phyloP scores from a whole-genome alignment of 2,329 filamentous ascomycete genomes.

The Lachnellula suecica region DNA sequence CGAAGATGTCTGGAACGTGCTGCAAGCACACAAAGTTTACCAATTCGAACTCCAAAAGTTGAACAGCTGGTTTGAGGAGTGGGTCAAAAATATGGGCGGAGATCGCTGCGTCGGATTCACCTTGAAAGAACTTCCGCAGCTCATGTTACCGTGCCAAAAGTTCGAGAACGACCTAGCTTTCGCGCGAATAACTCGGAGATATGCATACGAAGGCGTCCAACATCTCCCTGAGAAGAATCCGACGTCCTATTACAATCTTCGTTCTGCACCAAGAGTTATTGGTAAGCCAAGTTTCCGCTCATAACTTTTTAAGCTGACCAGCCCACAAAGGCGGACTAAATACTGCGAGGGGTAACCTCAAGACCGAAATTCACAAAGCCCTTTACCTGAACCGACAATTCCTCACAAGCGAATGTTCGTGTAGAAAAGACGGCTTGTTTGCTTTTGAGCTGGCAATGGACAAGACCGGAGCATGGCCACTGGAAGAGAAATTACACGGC shows the following conservation, averaged over 20 bases:
- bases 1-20: not conserved
- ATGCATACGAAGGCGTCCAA: not conserved
- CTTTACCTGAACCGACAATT: conserved; percentile 4
- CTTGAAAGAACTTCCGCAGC: not conserved
- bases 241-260: not conserved
- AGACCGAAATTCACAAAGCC: conserved; percentile 6
- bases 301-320: not conserved
- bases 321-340: not conserved
- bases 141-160: not conserved
- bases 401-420: not conserved
- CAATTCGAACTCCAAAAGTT: not conserved
- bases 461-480: conserved; percentile 13
- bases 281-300: conserved; percentile 1
- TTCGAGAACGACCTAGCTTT: not conserved
- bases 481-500: not conserved
- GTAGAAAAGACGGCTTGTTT: conserved; percentile 4
- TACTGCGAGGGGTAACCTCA: not conserved
- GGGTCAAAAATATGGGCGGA: not conserved
- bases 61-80: not conserved
- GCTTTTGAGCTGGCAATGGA: conserved; percentile 5
- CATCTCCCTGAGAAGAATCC: conserved; percentile 3
- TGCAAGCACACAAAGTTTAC: not conserved
- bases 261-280: conserved; percentile 1
- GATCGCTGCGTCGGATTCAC: not conserved
- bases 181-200: not conserved